Percentiles rank a stretch among this genome's conserved stretches.
These are phyloP conservation scores for Phytophthora crassamura DNA, from an alignment of 352 stramenopile species.

Conservation along the genomic window DNA sequence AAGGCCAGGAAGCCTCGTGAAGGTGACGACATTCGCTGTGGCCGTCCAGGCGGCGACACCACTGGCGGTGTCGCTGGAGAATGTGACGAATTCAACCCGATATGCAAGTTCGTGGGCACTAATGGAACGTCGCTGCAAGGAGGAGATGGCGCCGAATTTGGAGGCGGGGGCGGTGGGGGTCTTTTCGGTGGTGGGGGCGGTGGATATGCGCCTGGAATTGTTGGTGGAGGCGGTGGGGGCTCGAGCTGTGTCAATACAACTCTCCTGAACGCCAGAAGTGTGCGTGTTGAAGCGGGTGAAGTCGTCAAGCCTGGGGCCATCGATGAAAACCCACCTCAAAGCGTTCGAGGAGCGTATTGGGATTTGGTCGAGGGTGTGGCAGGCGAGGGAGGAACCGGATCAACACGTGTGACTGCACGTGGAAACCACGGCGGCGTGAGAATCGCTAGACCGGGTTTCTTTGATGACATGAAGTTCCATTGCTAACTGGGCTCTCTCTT, in stretches of 20 bases:
- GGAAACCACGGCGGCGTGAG: slow-evolving; percentile 76
- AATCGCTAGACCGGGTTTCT: slow-evolving; percentile 67
- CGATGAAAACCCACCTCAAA: slow-evolving; percentile 61
- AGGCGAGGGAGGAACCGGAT: slow-evolving; percentile 62
- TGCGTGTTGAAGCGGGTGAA: slow-evolving; percentile 48
- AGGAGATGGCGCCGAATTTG: slow-evolving; percentile 76
- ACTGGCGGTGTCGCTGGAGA: slow-evolving; percentile 52
- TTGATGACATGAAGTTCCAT: slow-evolving; percentile 81
- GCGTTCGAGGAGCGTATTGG: slow-evolving; percentile 57
- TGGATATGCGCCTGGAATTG: slow-evolving; percentile 76
- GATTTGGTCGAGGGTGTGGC: slow-evolving; percentile 62
- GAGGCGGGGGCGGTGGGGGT: slow-evolving; percentile 67
- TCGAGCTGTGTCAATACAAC: slow-evolving; percentile 66
- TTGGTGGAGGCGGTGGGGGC: slow-evolving; percentile 65
- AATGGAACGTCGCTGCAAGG: slow-evolving; percentile 59
- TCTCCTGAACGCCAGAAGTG: slow-evolving; percentile 49
- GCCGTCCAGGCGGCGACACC: slow-evolving; percentile 46
- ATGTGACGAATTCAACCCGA: slow-evolving; percentile 65
- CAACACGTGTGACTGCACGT: slow-evolving; percentile 20
- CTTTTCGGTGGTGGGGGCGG: slow-evolving; percentile 72
- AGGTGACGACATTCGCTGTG: slow-evolving; percentile 64
- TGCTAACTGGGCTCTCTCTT: slow-evolving; percentile 34
- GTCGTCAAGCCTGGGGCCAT: slow-evolving; percentile 55
- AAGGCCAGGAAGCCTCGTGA: slow-evolving; percentile 31
- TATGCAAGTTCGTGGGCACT: slow-evolving; percentile 68